Evolutionary conservation across 1,139 yeast species (phyloP), one percentile per base, ranked within the genome.

Genomic region (Kurtzmaniella quercitrusa): DNA sequence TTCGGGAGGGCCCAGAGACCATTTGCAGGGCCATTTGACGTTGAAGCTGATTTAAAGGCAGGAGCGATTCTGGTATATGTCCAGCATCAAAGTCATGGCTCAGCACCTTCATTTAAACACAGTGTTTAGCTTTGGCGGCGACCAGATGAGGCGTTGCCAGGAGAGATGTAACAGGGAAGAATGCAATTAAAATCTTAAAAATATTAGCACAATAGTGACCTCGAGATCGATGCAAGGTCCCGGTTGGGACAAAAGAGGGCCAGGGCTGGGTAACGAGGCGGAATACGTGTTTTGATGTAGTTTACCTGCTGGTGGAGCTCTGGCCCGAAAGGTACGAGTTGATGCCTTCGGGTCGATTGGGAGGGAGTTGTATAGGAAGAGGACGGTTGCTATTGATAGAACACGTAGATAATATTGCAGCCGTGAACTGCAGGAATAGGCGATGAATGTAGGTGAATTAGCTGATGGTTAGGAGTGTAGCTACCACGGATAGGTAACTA

Each of bases 11-110:
- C 34, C 48, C 39, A 17, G 47, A 45, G 14, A 49, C 45, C 8
- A 53, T 47, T 39, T 50, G 17, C n/a, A 38, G 42, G 4, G 46
- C 42, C 50, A 50, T 46, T 24, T 47, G 49, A 29, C 48, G 44
- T 46, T 58, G 61, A 7, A 58, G 48, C 44, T 57, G 55, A 41
- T 54, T 58, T 34, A 58, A 46, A n/a, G 62, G 60, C 38, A 14
- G 62, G 56, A 31, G 49, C 50, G 17, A 51, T 42, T 7, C 23
- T 3, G 14, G 7, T 12, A n/a, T 12, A 7, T 48, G 37, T 16
- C 53, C 56, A 17, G 37, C 17, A 16, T 23, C 23, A 17, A 36
- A 17, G 4, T 37, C 40, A 41, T 27, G 39, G 25, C 16, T 16
- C 15, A n/a, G 34, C 8, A n/a, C 10, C 27, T 27, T 41, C 43